A percentile compares a stretch with the other conserved stretches of the same genome.
Evolutionary conservation across 164 flowering plant species (phyloP).

Genomic region (Hamamelis virginiana): DNA sequence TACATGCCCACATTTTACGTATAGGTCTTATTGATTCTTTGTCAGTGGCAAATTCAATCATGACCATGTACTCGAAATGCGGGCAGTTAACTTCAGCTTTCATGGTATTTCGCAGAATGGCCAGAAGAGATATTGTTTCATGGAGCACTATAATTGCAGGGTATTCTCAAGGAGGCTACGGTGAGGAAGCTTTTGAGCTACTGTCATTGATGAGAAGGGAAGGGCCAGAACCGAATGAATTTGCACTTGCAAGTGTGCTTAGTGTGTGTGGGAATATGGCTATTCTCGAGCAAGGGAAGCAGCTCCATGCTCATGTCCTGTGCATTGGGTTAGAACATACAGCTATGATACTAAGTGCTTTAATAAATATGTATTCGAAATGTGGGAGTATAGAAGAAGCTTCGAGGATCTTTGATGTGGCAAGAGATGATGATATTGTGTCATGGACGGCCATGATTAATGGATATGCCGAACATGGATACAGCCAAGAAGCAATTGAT

Average conservation of each 20-base stretch:
- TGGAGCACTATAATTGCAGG: conserved; percentile 86
- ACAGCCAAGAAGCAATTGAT: conserved; percentile 64
- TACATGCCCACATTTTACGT: conserved; percentile 52
- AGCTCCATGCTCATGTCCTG: conserved; percentile 62
- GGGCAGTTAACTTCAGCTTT: conserved; percentile 48
- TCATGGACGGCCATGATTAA: conserved; percentile 94
- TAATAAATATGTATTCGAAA: conserved; percentile 84
- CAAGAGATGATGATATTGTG: conserved; percentile 45
- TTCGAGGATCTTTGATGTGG: conserved; percentile 40
- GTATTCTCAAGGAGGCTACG: conserved; percentile 59
- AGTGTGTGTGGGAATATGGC: conserved; percentile 76
- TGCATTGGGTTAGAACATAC: conserved; percentile 57
- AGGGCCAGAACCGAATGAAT: conserved; percentile 67
- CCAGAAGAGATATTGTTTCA: conserved; percentile 52
- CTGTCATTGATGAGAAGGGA: conserved; percentile 74
- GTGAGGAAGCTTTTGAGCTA: conserved; percentile 67
- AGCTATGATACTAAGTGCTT: conserved; percentile 55
- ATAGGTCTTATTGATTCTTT: conserved; percentile 40
- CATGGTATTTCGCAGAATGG: conserved; percentile 44
- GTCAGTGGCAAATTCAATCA: conserved; percentile 75
- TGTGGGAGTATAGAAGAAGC: conserved; percentile 81
- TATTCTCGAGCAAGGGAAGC: conserved; percentile 77
- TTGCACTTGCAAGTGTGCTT: conserved; percentile 60
- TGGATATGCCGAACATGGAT: conserved; percentile 93
- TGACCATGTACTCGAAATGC: conserved; percentile 80